These are phyloP conservation scores for Pythium phragmitis DNA, from an alignment of 352 stramenopile species.

Conservation along the genomic window DNA sequence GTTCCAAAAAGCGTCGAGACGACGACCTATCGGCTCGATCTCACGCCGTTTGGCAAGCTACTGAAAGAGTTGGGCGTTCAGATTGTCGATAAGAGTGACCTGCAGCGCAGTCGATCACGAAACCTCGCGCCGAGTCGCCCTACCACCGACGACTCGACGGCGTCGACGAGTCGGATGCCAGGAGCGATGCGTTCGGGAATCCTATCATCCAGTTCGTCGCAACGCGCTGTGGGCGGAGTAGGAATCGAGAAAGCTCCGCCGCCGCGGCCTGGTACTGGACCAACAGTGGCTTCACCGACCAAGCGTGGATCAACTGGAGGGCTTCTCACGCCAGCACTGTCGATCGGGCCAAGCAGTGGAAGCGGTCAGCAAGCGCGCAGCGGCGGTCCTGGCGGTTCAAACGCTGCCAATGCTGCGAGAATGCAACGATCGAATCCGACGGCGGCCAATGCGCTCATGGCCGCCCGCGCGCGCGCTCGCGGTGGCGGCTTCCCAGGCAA, in stretches of 20 bases:
- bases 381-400: conserved; percentile 21
- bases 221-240: conserved; percentile 8
- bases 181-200: conserved; percentile 16
- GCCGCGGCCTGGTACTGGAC: not conserved
- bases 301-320: conserved; percentile 37
- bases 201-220: conserved; percentile 3
- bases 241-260: conserved; percentile 29
- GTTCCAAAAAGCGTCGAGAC: conserved; percentile 20
- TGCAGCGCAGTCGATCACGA: conserved; percentile 13
- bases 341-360: not conserved
- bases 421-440: conserved; percentile 44
- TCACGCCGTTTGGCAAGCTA: conserved; percentile 16
- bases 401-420: conserved; percentile 20
- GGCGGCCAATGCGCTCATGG: conserved; percentile 70
- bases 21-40: conserved; percentile 1
- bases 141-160: not conserved
- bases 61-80: conserved; percentile 23
- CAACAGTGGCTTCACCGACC: conserved; percentile 45
- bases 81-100: conserved; percentile 16
- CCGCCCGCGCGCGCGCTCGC: conserved; percentile 61
- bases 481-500: conserved; percentile 56
- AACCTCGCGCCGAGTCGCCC: conserved; percentile 6
- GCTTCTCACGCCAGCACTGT: conserved; percentile 18
- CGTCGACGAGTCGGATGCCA: not conserved
- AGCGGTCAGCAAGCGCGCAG: not conserved